A percentile compares a stretch with the other conserved stretches of the same genome.
These are phyloP conservation scores for Claviceps capensis DNA, from an alignment of 2,329 filamentous ascomycete species.

Conservation along the genomic window DNA sequence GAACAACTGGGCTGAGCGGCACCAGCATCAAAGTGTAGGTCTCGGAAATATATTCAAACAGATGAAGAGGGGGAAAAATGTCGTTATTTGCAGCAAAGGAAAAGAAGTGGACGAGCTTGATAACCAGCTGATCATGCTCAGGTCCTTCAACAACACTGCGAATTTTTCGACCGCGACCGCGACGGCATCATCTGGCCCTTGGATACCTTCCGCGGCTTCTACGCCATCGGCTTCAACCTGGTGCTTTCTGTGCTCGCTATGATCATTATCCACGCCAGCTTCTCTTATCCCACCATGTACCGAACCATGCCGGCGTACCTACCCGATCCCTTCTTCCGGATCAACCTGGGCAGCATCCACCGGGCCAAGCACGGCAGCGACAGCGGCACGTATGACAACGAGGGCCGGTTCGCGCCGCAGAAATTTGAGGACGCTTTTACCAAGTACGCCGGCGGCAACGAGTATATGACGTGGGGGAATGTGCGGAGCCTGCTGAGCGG, in stretches of 20 bases:
- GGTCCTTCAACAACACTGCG: slow-evolving; percentile 24
- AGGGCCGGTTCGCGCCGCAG: slow-evolving; percentile 34
- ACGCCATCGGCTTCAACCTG: slow-evolving; percentile 24
- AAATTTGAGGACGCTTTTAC: slow-evolving; percentile 36
- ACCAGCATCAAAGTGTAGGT: slow-evolving; percentile 18
- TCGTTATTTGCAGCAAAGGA: neutral
- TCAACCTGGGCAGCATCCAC: slow-evolving; percentile 25
- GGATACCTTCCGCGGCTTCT: slow-evolving; percentile 27
- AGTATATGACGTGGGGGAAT: slow-evolving; percentile 24
- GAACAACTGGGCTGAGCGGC: slow-evolving; percentile 16
- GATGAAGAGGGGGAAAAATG: neutral
- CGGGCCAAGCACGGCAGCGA: slow-evolving; percentile 33
- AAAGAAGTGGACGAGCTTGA: neutral
- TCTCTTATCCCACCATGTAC: slow-evolving; percentile 33
- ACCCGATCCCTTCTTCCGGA: slow-evolving; percentile 24
- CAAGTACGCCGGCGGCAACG: slow-evolving; percentile 29
- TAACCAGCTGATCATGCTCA: neutral
- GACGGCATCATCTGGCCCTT: slow-evolving; percentile 25
- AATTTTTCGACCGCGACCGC: slow-evolving; percentile 26
- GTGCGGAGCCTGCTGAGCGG: slow-evolving; percentile 23
- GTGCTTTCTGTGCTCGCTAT: slow-evolving; percentile 24
- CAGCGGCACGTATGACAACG: slow-evolving; percentile 30
- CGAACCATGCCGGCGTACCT: slow-evolving; percentile 23
- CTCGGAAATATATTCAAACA: no score
- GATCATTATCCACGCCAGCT: slow-evolving; percentile 27